Base-by-base conservation (phyloP, 2,329 filamentous ascomycete genomes). In the Cladosporium halotolerans region DNA sequence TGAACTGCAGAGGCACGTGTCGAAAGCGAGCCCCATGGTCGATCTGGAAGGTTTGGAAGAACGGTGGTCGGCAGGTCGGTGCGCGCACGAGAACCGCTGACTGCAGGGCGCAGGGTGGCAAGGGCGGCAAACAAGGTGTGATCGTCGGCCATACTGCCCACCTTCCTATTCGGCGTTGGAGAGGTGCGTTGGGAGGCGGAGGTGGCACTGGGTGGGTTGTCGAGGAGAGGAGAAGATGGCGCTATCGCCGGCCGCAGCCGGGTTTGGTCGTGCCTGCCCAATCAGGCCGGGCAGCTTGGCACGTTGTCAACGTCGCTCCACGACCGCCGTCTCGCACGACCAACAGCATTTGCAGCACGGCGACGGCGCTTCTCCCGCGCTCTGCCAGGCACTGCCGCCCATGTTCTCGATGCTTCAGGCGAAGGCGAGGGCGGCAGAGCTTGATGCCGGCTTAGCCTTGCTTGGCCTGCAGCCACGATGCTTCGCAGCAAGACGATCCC, bases 401-500 rank as follows among this genome's bases (percentile, higher is more conserved):
- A 1, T 32, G 16, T 23, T 7, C 10, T 40, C 11, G 38, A 28
- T 5, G 7, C 23, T 28, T 28, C 23, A 28, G 23, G 23, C 23
- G 23, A 28, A 28, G 23, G 5, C 4, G 23, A 28, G 23, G 5
- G 23, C 23, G 42, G 13, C 19, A 18, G 40, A 36, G 47, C 47
- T 51, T 44, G 40, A 9, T 51, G 40, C 40, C 16, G 48, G 18
- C 48, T 51, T 51, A 36, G 48, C 39, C 48, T 43, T 51, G 48
- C 48, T 51, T 51, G 38, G 41, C 31, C 32, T 51, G 32, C 48
- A 51, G 32, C 32, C 18, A 4, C 16, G 14, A 51, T 23, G 48
- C 48, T 51, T 51, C 48, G 32, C 19, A 28, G n/a, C 48, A 38
- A 31, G 1, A 31, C 32, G 18, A 9, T 36, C 32, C 40, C 40